Evolutionary conservation across 345 rosid species (phyloP), one percentile per base, ranked within the genome.

Genomic region (Laguncularia racemosa): DNA sequence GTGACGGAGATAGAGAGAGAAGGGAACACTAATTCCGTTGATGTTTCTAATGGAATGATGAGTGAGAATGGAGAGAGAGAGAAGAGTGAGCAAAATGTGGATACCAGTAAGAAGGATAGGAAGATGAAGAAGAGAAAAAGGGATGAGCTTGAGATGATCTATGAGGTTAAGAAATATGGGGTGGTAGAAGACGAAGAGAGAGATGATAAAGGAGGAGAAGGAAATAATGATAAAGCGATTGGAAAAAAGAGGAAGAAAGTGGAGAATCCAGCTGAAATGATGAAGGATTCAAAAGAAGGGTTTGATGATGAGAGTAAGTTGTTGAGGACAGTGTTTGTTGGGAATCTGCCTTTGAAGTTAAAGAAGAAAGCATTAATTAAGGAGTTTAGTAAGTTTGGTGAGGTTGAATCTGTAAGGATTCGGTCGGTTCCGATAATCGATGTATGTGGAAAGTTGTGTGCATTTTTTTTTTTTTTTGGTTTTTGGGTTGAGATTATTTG

Each of bases 291-390:
- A 0, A 80, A 78, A 45, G 95, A 83, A 67, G 93, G 95, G 0
- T 95, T 88, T 62, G 99, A 95, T 50, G 97, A 90, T 47, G 97
- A 95, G 61, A 75, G 58, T 44, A 95, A 88, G 89, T 81, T 95
- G 46, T 67, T 81, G 69, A 88, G 95, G 78, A 95, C 99, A 40
- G 86, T 95, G 44, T 95, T 90, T 83, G 84, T 88, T 16, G 99
- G 99, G 60, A 95, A 95, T 63, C 67, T 95, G 72, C 93, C 97
- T 0, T 55, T 85, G 73, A 88, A 85, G 73, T 62, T 82, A 12
- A 90, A 90, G 87, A 95, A 85, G 77, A 95, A 85, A 65, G 64
- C 68, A 0, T 61, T 93, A 56, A 48, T 82, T 53, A 85, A 84
- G 78, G 96, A 85, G 53, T 93, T 90, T 48, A 73, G 84, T 64